Base-by-base conservation (phyloP, 2,329 filamentous ascomycete species). In the Aureobasidium sp. region DNA sequence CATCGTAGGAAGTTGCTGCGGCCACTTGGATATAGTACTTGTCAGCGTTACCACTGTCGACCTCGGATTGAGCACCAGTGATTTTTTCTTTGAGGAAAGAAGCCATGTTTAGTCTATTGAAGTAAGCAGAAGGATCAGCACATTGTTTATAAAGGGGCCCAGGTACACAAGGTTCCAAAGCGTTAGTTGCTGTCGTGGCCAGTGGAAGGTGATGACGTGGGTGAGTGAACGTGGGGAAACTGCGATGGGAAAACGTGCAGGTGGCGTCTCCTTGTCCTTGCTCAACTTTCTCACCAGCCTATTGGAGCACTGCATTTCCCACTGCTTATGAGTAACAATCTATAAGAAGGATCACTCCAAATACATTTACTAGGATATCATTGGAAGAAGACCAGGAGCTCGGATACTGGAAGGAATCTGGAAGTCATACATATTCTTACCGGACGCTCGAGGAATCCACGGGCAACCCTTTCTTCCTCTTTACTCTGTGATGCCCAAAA, bases 11-110 rank as follows among this genome's bases (percentile, higher is more conserved):
- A 1, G 89, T 80, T 3, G 93, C 93, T 1, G 90, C 90, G 0
- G 90, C 94, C 60, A 96, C 86, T 65, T 84, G 84, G 63, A 97
- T 81, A 47, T 89, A 82, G 73, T 94, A 96, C 67, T 90, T 87
- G 22, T 70, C 67, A 68, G 70, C 72, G 73, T 78, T 72, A 71
- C 73, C 42, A 65, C 66, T 44, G 71, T 64, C 63, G 31, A 63
- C 62, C 27, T 63, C 53, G 37, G 53, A 60, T 17, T 33, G 48
- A 17, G 52, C 44, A 27, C 37, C 53, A 17, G 62, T 54, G 62
- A 66, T 45, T 40, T 66, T 65, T 31, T 66, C 62, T 60, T 65
- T 69, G 40, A 70, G 53, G 17, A 61, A 49, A 49, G 68, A 69
- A 29, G 68, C 63, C 68, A 70, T 70, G 53, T 12, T 40, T 40